Evolutionary conservation across 2,329 filamentous ascomycete species (phyloP).

Genomic region (Beauveria bassiana): DNA sequence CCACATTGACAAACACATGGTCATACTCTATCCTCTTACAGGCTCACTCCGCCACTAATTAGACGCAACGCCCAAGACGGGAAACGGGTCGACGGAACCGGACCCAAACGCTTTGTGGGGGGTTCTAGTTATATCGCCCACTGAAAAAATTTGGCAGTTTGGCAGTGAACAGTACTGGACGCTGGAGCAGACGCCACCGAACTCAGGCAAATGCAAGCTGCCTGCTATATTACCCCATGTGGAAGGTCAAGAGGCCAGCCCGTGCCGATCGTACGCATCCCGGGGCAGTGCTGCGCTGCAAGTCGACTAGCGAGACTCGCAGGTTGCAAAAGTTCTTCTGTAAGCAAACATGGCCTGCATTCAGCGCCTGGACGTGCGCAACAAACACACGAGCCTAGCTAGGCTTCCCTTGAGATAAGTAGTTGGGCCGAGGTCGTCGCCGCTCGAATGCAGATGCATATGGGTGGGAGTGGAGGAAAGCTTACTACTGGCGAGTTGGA

Average conservation of each 20-base stretch:
- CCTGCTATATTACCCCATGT: slow-evolving; percentile 4
- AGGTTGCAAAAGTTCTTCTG: not conserved
- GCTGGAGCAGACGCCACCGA: not conserved
- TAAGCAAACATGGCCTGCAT: not conserved
- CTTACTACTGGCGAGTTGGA: not conserved
- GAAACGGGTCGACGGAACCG: too few species aligned
- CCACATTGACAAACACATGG: not conserved
- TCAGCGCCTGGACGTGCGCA: not conserved
- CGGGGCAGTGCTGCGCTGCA: not conserved
- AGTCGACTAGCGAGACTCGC: not conserved
- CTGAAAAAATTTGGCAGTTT: too few species aligned
- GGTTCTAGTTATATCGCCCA: too few species aligned
- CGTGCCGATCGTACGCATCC: not conserved
- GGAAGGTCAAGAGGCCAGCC: slow-evolving; percentile 1
- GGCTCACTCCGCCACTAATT: not conserved
- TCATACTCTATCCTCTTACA: not conserved
- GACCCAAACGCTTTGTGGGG: too few species aligned
- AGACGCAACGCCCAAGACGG: too few species aligned
- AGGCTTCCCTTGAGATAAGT: not conserved
- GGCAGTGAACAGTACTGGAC: too few species aligned
- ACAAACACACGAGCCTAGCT: not conserved
- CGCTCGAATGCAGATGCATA: not conserved
- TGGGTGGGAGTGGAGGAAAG: not conserved
- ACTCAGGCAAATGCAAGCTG: too few species aligned
- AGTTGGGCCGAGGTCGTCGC: not conserved